Percentiles rank a stretch among this genome's conserved stretches.
Conservation (phyloP, 2,329 filamentous ascomycete genomes). For the Hypoxylon sp. region DNA sequence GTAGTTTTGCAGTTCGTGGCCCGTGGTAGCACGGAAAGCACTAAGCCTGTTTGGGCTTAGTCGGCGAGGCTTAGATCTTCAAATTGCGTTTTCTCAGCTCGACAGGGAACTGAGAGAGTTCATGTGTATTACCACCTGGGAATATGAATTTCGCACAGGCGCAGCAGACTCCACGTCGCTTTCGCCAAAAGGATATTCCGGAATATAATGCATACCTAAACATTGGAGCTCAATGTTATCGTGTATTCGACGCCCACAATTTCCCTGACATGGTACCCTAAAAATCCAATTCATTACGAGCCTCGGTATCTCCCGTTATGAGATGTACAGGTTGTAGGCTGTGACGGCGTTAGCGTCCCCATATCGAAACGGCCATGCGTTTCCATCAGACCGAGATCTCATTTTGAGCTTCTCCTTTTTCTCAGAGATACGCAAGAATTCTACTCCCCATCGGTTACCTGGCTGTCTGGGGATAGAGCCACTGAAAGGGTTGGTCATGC, state of each 20-base stretch:
- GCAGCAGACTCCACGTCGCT: constrained; percentile 19
- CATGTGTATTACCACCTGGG: neutral
- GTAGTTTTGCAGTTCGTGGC: constrained; percentile 17
- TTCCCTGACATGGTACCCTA: constrained; percentile 9
- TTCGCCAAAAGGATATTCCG: neutral
- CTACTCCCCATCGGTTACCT: no score
- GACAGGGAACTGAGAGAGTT: constrained; percentile 26
- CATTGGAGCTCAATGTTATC: neutral
- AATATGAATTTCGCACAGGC: constrained; percentile 16
- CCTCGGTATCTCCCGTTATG: constrained; percentile 23
- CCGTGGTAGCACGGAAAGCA: constrained; percentile 15
- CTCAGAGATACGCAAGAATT: neutral
- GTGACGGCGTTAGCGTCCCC: neutral
- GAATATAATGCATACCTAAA: constrained; percentile 3
- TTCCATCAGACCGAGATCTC: constrained; percentile 1
- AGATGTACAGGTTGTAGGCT: neutral
- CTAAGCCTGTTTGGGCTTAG: constrained; percentile 22
- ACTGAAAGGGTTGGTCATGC: constrained; percentile 20
- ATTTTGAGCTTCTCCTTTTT: neutral
- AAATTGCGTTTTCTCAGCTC: constrained; percentile 32
- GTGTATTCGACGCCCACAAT: constrained; percentile 9
- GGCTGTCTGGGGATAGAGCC: neutral
- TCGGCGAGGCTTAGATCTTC: constrained; percentile 36
- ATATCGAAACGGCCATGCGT: constrained; percentile 9
- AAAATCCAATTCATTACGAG: constrained; percentile 8